Evolutionary conservation across 192 early-diverging fungal genomes (phyloP), one percentile per base, ranked within the genome.

Genomic region (Coemansia sp.): DNA sequence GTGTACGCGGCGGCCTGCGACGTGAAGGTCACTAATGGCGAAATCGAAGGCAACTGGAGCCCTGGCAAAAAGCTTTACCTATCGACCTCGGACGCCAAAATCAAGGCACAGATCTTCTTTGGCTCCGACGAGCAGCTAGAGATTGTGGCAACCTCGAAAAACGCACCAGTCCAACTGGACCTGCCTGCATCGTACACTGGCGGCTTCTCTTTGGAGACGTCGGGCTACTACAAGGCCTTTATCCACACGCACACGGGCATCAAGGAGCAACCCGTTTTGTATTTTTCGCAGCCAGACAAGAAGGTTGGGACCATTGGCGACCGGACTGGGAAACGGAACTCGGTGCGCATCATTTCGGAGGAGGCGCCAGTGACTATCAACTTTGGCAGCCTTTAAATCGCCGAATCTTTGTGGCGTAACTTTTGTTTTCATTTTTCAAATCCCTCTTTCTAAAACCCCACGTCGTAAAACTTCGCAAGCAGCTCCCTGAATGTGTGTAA

Each of bases 41-140:
- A 58, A 29, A 80, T 80, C 29, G 77, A 80, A 41, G 77, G 77
- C 54, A 63, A 55, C 60, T 80, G 77, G 77, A 41, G 57, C 40
- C 72, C 77, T 9, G 50, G 38, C 20, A 67, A 71, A 40, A 74
- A 74, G 77, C 77, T 80, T 13, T 71, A 71, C 63, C 56, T 80
- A 40, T 58, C 55, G 19, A 80, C 77, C 2, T 58, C 53, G 20
- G 64, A 71, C 5, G 77, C 77, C 38, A 74, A 68, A 54, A 75
- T 80, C 15, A 53, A 61, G 11, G 68, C 63, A 0, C 72, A 74
- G n/a, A 66, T 80, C 17, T 49, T 62, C 4, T 22, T 80, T 22
- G 59, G 57, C 15, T 29, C 57, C 17, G 69, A 53, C 25, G 69
- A 62, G 5, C 20, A 52, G 5, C 58, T 71, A 32, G 77, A 80